A percentile compares a stretch with the other conserved stretches of the same genome.
Conservation (phyloP, 331 rosid genomes). For the Spiraea crenata region DNA sequence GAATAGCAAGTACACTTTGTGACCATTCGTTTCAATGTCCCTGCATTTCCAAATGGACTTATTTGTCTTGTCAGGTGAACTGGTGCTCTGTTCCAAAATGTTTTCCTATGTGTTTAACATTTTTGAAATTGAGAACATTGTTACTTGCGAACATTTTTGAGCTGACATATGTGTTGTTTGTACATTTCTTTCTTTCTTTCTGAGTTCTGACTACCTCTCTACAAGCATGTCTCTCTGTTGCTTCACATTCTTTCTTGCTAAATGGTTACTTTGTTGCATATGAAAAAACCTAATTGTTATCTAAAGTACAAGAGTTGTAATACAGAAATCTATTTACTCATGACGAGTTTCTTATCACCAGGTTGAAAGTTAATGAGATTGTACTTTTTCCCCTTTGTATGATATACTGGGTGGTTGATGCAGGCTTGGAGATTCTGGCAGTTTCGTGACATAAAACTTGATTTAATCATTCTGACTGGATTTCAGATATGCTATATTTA, state of each 20-base stretch:
- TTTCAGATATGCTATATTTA: no score
- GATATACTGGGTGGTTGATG: conserved; percentile 8
- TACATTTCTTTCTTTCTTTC: no score
- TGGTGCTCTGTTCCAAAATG: conserved; percentile 25
- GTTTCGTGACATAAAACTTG: conserved; percentile 35
- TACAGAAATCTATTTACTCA: background rate
- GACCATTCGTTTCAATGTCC: conserved; percentile 94
- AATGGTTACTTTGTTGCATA: background rate
- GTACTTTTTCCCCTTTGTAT: background rate
- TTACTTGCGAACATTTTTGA: background rate
- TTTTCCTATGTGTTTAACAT: background rate
- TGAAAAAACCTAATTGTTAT: no score
- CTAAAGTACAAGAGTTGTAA: background rate
- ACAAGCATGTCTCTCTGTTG: no score
- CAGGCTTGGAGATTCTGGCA: conserved; percentile 79
- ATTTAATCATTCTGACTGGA: background rate
- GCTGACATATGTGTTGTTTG: no score
- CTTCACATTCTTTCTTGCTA: background rate
- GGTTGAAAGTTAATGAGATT: background rate
- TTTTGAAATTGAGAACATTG: background rate
- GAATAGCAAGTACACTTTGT: conserved; percentile 72
- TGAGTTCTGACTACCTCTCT: no score
- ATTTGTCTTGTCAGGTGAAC: conserved; percentile 84
- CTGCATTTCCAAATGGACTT: conserved; percentile 91
- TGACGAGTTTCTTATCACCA: background rate